Evolutionary conservation across 208 protist genomes (phyloP), one percentile per base, ranked within the genome.

Genomic region (Trypanosoma mega): DNA sequence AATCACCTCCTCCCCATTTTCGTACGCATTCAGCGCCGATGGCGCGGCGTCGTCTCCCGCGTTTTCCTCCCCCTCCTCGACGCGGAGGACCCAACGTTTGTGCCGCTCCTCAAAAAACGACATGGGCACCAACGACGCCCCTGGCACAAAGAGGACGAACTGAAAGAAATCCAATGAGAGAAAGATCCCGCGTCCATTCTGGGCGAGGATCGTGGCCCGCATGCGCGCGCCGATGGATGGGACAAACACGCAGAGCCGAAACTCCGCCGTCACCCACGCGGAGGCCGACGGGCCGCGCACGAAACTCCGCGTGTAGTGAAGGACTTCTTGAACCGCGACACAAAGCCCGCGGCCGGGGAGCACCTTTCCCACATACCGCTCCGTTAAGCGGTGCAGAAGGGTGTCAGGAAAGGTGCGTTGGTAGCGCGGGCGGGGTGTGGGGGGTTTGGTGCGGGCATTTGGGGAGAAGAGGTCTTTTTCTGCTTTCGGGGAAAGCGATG

Each of bases 341-440:
- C 81, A 90, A 0, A 94, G 69, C 2, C 87, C 87, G 8, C 65
- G 63, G 5, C 55, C 53, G 1, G 81, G 81, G 3, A 92, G 57
- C 37, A 94, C 69, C 41, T 77, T 82, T n/a, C 82, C 84, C 1
- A 90, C 82, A 61, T 94, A 94, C 36, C 78, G 78, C 68, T 94
- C 84, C 1, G 84, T 94, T 7, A 94, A 58, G 29, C 87, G 73
- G 49, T 92, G 84, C 48, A 84, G 56, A 11, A 94, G 49, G 41
- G 82, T 73, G 24, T 89, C 84, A 0, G 53, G 60, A 34, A 87
- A 55, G 11, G 72, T 75, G 14, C 60, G 45, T 27, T 49, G 56
- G 46, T 86, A 87, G 5, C 45, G 31, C 54, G 46, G 31, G 30
- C n/a, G 16, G 21, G n/a, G n/a, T n/a, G n/a, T n/a, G n/a, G n/a